Evolutionary conservation across 768 basidiomycete species (phyloP), one percentile per base, ranked within the genome.

Genomic region (Paxillus rubicundulus): DNA sequence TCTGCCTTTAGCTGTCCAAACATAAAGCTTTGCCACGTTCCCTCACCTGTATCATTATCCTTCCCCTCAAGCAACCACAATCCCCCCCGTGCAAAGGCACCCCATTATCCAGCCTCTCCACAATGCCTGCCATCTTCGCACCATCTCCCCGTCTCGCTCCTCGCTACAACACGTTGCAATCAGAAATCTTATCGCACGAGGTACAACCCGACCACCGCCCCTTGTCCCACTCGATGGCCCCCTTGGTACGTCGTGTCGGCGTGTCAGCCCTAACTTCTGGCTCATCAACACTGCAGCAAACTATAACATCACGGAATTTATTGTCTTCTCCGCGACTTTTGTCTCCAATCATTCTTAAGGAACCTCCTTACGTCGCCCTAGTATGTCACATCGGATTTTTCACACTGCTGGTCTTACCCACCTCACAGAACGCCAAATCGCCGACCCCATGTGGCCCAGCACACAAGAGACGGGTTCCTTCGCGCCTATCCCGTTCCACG

Each of bases 41-140:
- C 61, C 63, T 61, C 63, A 60, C 56, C 65, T 71, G 64, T 73
- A 68, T 71, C 68, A 53, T 62, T 68, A 62, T 66, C 30, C 44
- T 52, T 45, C 24, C 34, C 18, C 49, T 37, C 36, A n/a, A 18
- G 9, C 13, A 32, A 16, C 13, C 49, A 50, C 53, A 33, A 44
- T 33, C 56, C 50, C 47, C 54, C 50, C 46, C 37, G 49, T 24
- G 56, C 42, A 48, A 20, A 48, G 54, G 16, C 49, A 34, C 34
- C 45, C 45, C 50, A 53, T 53, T 53, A 43, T 46, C 38, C 36
- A 49, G 18, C 32, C 20, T 21, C 13, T 38, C 50, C 34, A 48
- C 59, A 56, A 76, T 77, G 73, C 70, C 72, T 56, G 60, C 74
- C 65, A 76, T 80, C 67, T 53, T 75, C 61, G 70, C 74, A 14